Evolutionary conservation across 495 filamentous ascomycete genomes (phyloP).

Genomic region (Aspergillus biplanus): DNA sequence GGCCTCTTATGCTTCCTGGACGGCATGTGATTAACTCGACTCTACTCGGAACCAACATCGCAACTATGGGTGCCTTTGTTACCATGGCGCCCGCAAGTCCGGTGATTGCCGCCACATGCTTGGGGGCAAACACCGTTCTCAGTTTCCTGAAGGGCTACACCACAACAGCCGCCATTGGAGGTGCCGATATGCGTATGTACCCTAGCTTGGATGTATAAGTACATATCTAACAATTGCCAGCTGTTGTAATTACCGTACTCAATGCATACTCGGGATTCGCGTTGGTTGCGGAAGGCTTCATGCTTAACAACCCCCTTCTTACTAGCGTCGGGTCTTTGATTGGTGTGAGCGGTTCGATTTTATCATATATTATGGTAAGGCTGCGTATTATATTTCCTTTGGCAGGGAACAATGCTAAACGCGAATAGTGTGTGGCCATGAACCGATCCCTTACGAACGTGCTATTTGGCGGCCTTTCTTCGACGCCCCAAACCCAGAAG

Average conservation of each 20-base stretch:
- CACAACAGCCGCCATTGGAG: slow-evolving; percentile 79
- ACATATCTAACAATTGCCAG: slow-evolving; percentile 22
- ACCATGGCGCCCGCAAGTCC: slow-evolving; percentile 75
- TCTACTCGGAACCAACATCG: slow-evolving; percentile 70
- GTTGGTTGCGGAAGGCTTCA: slow-evolving; percentile 79
- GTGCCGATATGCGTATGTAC: slow-evolving; percentile 73
- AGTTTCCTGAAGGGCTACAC: slow-evolving; percentile 83
- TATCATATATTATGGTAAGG: slow-evolving; percentile 71
- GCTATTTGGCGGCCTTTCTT: slow-evolving; percentile 75
- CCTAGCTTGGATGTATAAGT: not conserved
- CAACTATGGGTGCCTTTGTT: slow-evolving; percentile 78
- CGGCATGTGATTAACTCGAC: slow-evolving; percentile 71
- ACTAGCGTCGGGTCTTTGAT: slow-evolving; percentile 81
- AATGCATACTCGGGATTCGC: slow-evolving; percentile 88
- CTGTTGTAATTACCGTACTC: slow-evolving; percentile 82
- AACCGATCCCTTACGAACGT: slow-evolving; percentile 81
- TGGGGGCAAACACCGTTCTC: slow-evolving; percentile 71
- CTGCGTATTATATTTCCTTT: not conserved
- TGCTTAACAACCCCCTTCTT: slow-evolving; percentile 81
- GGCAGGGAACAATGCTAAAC: slow-evolving; percentile 6
- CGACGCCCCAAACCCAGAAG: slow-evolving; percentile 55
- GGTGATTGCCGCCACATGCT: slow-evolving; percentile 70
- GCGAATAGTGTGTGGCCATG: slow-evolving; percentile 73
- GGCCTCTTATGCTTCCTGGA: slow-evolving; percentile 66
- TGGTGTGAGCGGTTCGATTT: slow-evolving; percentile 78